Base-by-base conservation (phyloP, 2,329 filamentous ascomycete species). In the Xylaria sp. region DNA sequence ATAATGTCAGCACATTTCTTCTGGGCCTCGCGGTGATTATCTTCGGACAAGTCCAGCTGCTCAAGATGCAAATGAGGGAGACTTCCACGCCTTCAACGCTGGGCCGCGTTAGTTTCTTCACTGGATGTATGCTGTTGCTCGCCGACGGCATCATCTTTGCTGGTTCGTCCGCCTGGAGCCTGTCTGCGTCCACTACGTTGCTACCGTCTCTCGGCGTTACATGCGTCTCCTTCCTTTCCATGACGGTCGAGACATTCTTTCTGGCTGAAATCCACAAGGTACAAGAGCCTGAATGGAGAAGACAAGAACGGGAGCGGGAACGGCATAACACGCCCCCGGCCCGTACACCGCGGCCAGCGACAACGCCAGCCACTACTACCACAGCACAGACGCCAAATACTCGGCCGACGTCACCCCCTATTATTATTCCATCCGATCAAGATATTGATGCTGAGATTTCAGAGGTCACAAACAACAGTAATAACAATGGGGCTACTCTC, bases 61-160 rank as follows among this genome's bases (percentile, higher is more conserved):
- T 88, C 50, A 85, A 86, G 65, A 70, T 76, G 43, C 86, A 89
- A 70, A 86, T 87, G 75, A 82, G 81, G 59, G 85, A 88, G 64
- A 82, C 85, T 1, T 85, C 78, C 43, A 89, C 86, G 7, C 86
- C 86, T 2, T 89, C 86, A 0, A 89, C 85, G 2, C 76, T 88
- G 61, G 85, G 83, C 2, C 78, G 86, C 17, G 79, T 88, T 62
- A 88, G 85, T 69, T 85, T 88, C 66, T 80, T 80, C 66, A 87
- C 85, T 0, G 76, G 81, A 20, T 77, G 78, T 46, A 77, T 82
- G 59, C 87, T 88, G 81, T 73, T 86, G 26, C 74, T 88, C 52
- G 82, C 82, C 16, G 86, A 89, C 61, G 83, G 82, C 9, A 74
- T 87, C 58, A 74, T 82, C 2, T 86, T 87, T 59, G 75, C 76